Base-by-base conservation (phyloP, 768 basidiomycete species). In the Amanita fuliginea region DNA sequence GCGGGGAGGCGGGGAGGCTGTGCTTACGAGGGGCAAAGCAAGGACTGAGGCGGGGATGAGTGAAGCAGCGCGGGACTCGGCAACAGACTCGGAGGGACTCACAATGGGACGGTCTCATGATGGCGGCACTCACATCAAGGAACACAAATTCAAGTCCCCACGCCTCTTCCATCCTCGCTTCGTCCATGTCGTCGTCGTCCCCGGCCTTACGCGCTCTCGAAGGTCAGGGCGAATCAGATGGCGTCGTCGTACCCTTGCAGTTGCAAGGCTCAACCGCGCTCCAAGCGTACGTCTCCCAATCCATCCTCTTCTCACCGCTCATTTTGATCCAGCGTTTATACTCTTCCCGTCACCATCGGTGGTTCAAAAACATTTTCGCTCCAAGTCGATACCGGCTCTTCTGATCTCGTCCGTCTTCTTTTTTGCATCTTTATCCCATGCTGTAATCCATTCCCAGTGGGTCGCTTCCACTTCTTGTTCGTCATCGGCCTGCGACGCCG, bases 371-470 rank as follows among this genome's bases (percentile, higher is more conserved):
- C 70, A 19, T 63, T 83, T 19, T 78, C 75, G 5, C 64, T 89
- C 2, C 86, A 88, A 58, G 74, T 90, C 33, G 87, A 91, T 56
- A 86, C 83, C 0, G 88, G 88, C 24, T 89, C 88, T 0, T 85
- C 85, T 0, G 87, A 91, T 65, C 69, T 87, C 21, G 86, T 87
- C 51, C 56, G 77, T 68, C 21, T 33, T 3, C 41, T 26, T 16
- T 52, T 48, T 47, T 46, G 26, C 26, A 5, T 49, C 21, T 19
- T 41, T 49, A 28, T 28, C 10, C n/a, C 46, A 5, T 26, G 26
- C 16, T 26, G 11, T 41, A 3, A 41, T n/a, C 11, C n/a, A 24
- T 11, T 18, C 41, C 10, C 53, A 88, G 86, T 90, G 87, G 87
- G 67, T 90, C 40, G 81, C 83, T 0, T 83, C 83, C 1, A 73